A percentile compares a stretch with the other conserved stretches of the same genome.
Evolutionary conservation across 2,329 filamentous ascomycete species (phyloP).

Genomic region (Dothistroma septosporum): DNA sequence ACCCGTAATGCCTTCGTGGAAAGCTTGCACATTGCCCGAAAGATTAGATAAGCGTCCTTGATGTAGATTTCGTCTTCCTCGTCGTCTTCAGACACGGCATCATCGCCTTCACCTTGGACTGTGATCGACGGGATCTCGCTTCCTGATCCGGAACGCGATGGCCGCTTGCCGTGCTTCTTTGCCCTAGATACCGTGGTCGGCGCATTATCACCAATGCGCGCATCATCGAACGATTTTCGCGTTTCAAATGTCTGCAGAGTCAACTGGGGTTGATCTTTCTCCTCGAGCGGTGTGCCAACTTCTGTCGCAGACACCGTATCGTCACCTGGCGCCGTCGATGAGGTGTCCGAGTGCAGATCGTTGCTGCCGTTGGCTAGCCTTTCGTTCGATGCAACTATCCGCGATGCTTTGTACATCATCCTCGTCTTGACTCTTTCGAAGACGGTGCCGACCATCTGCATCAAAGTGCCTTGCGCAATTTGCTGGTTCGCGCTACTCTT

Average conservation of each 20-base stretch:
- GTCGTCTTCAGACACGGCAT: constrained; percentile 61
- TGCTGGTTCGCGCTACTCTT: constrained; percentile 93
- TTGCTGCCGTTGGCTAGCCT: constrained; percentile 36
- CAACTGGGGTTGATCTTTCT: constrained; percentile 54
- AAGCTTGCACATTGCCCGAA: constrained; percentile 94
- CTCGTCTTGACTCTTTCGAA: constrained; percentile 90
- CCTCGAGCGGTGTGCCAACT: constrained; percentile 41
- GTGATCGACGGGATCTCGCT: constrained; percentile 38
- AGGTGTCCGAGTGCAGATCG: constrained; percentile 30
- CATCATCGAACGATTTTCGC: constrained; percentile 62
- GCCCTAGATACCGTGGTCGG: constrained; percentile 63
- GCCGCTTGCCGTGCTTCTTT: constrained; percentile 35
- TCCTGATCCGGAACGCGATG: constrained; percentile 43
- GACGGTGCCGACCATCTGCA: constrained; percentile 97
- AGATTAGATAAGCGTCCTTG: constrained; percentile 93
- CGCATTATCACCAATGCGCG: constrained; percentile 62
- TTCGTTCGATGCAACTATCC: constrained; percentile 53
- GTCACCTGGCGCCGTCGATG: constrained; percentile 20
- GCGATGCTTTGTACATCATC: constrained; percentile 79
- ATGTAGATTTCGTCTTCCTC: constrained; percentile 96
- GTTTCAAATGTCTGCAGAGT: constrained; percentile 67
- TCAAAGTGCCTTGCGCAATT: constrained; percentile 91
- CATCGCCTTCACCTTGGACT: constrained; percentile 36
- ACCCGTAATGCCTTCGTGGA: constrained; percentile 86
- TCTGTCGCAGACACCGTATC: constrained; percentile 28